Percentiles rank a stretch among this genome's conserved stretches.
These are phyloP conservation scores for Berberis thunbergii DNA, from an alignment of 164 flowering plant species.

Conservation along the genomic window DNA sequence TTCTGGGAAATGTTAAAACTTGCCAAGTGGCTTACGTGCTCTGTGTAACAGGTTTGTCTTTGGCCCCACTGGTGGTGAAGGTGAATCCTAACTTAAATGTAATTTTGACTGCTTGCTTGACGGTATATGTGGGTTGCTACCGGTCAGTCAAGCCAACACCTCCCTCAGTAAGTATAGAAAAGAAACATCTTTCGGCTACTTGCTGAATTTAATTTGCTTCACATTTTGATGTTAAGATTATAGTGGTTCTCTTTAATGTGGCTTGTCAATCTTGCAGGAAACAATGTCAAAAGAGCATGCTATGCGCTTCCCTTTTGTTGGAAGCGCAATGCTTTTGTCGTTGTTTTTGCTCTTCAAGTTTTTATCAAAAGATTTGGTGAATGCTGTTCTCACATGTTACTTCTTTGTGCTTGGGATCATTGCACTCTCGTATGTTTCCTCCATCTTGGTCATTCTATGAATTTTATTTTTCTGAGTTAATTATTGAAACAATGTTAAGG, in stretches of 20 bases:
- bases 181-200: too few relatives aligned
- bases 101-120: constrained; percentile 79
- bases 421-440: constrained; percentile 84
- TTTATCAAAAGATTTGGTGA: constrained; percentile 90
- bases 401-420: constrained; percentile 90
- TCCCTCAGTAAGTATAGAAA: constrained; percentile 59
- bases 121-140: constrained; percentile 89
- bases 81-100: constrained; percentile 93
- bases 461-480: background rate
- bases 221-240: too few relatives aligned
- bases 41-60: constrained; percentile 56
- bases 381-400: constrained; percentile 87
- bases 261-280: constrained; percentile 46
- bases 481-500: background rate
- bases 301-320: constrained; percentile 94
- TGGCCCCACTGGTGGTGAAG: constrained; percentile 84
- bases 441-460: background rate
- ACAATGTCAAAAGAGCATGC: constrained; percentile 98
- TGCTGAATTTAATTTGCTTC: too few relatives aligned
- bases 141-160: constrained; percentile 97
- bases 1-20: too few relatives aligned
- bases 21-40: background rate
- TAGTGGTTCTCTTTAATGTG: background rate
- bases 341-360: constrained; percentile 92
- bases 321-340: constrained; percentile 92